Conservation (phyloP, 352 stramenopile genomes). For the Elongisporangium anandrum region DNA sequence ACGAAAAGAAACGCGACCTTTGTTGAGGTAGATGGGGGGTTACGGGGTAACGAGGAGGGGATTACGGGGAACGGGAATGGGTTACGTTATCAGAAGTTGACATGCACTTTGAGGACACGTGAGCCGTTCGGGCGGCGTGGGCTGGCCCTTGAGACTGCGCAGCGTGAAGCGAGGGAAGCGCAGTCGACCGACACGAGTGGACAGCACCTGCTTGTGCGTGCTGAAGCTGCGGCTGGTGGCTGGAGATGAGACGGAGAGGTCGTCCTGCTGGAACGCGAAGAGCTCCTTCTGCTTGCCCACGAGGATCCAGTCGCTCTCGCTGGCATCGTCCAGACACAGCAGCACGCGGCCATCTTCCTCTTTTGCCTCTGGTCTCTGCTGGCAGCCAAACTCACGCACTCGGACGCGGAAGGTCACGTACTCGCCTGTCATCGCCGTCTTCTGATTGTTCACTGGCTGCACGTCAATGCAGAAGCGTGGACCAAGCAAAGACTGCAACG, state of each 20-base stretch:
- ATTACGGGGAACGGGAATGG: too few relatives aligned
- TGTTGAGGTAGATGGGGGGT: neutral
- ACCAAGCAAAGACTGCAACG: constrained; percentile 20
- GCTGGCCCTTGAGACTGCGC: neutral
- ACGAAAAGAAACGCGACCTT: constrained; percentile 4
- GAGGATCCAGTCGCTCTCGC: constrained; percentile 62
- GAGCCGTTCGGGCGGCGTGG: neutral
- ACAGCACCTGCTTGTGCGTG: constrained; percentile 42
- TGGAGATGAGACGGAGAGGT: neutral
- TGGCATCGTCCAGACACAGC: constrained; percentile 47
- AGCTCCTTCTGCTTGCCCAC: constrained; percentile 57
- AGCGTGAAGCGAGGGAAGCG: constrained; percentile 43
- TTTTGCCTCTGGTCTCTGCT: constrained; percentile 1
- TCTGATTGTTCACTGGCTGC: constrained; percentile 10
- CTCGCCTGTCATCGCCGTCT: constrained; percentile 15
- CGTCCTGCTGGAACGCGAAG: constrained; percentile 18
- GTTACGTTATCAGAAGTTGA: neutral
- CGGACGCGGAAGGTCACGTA: constrained; percentile 44
- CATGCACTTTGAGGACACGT: neutral
- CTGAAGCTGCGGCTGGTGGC: constrained; percentile 18
- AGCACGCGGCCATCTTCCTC: constrained; percentile 13
- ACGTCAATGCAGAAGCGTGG: constrained; percentile 40
- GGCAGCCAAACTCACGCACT: constrained; percentile 18
- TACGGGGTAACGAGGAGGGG: too few relatives aligned
- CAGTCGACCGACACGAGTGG: constrained; percentile 37